Base-by-base conservation (phyloP, 2,329 filamentous ascomycete species). In the Botrytis tulipae region DNA sequence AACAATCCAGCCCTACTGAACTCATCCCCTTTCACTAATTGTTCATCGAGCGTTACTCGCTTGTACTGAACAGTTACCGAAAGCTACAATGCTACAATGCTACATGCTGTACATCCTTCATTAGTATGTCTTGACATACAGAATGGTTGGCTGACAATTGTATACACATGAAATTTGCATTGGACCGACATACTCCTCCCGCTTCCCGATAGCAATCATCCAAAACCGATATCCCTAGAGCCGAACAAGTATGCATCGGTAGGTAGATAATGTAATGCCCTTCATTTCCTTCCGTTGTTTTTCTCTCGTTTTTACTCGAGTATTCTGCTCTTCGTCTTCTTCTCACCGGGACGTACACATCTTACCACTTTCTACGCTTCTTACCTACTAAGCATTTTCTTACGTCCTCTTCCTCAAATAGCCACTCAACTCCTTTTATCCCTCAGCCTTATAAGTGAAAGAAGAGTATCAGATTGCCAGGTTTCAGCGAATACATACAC, bases 1-100 rank as follows among this genome's bases (percentile, higher is more conserved):
- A 68, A 29, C 65, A 32, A 42, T 68, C 65, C 65, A 68, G 65
- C 65, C 65, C 65, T 68, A 68, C 65, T 68, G 65, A n/a, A 40
- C 46, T 66, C 29, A 66, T 37, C 8, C 35, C 63, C 44, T 54
- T 18, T 54, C 51, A 54, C 46, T 54, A 14, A 25, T 16, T 40
- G 12, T 68, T 29, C 16, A 25, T 54, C 35, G 35, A 37, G 25
- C 25, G 65, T 40, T 68, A 29, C 46, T 54, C 35, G 46, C 32
- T 40, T 35, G 46, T 22, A 54, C 46, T 32, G 46, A 67, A 35
- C 37, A 37, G 63, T 29, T 67, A 51, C 44, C 63, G 44, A 37
- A 67, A 51, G 29, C 7, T 66, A 66, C 12, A 42, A n/a, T 6
- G 22, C 22, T 63, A 62, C 22, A 20, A 40, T 54, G 22, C 5